Evolutionary conservation across 441 rosid species (phyloP).

Genomic region (Gossypium laxum): DNA sequence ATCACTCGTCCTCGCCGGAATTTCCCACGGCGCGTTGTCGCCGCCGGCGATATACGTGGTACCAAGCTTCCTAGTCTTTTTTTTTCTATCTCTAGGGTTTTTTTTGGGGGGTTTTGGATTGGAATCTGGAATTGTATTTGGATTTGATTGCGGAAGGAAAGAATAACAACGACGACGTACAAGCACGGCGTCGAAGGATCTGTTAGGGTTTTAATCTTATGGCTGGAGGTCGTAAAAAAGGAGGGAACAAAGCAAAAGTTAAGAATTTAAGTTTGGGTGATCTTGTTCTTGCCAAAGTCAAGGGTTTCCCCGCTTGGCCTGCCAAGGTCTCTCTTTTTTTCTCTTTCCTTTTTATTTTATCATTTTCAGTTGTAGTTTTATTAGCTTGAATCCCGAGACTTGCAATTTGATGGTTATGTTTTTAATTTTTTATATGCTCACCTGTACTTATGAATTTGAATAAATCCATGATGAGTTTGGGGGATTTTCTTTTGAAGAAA

Average conservation of each 20-base stretch:
- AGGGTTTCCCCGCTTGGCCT: slow-evolving; percentile 99
- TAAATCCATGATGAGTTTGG: neutral
- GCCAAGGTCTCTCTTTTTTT: slow-evolving; percentile 54
- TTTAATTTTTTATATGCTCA: neutral
- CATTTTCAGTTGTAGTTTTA: neutral
- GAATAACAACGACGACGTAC: neutral
- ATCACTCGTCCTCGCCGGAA: slow-evolving; percentile 1
- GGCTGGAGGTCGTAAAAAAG: slow-evolving; percentile 94
- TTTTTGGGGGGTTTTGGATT: neutral
- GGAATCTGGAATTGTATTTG: neutral
- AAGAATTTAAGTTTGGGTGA: slow-evolving; percentile 80
- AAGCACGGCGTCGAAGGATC: neutral
- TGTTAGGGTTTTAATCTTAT: slow-evolving; percentile 26
- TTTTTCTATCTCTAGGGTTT: neutral
- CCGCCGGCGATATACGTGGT: slow-evolving; percentile 18
- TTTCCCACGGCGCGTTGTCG: neutral
- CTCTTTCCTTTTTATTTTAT: neutral
- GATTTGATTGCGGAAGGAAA: neutral
- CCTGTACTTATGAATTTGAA: neutral
- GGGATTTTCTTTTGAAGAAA: neutral
- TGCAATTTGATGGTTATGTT: neutral
- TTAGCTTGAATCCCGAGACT: neutral
- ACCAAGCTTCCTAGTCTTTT: neutral
- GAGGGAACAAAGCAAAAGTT: slow-evolving; percentile 60
- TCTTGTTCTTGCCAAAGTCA: slow-evolving; percentile 98